Conservation (phyloP, 371 early-diverging fungal species). For the Syncephalis plumigaleata region DNA sequence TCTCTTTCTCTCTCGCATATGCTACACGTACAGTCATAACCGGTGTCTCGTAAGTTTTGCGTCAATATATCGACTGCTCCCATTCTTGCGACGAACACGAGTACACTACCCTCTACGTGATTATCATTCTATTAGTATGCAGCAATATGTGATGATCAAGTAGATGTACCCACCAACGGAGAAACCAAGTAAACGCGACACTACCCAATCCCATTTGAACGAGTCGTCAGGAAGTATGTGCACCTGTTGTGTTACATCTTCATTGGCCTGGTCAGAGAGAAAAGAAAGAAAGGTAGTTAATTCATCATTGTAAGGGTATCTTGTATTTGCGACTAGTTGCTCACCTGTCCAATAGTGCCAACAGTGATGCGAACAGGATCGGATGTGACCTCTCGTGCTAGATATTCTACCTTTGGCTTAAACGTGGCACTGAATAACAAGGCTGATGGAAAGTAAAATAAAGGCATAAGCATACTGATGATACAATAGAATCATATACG, state of each 20-base stretch:
- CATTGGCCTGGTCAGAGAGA: slow-evolving; percentile 28
- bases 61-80: slow-evolving; percentile 38
- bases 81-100: slow-evolving; percentile 47
- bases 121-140: too few species aligned
- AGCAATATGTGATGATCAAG: too few species aligned
- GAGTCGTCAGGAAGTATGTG: slow-evolving; percentile 38
- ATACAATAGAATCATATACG: background rate
- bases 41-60: slow-evolving; percentile 23
- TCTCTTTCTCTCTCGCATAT: background rate
- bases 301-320: too few species aligned
- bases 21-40: slow-evolving; percentile 29
- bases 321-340: background rate
- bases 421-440: slow-evolving; percentile 99
- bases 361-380: slow-evolving; percentile 82
- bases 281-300: too few species aligned
- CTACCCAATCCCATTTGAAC: slow-evolving; percentile 47
- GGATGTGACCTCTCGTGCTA: slow-evolving; percentile 82
- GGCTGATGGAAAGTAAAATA: slow-evolving; percentile 24
- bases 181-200: slow-evolving; percentile 24
- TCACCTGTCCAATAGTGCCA: slow-evolving; percentile 34
- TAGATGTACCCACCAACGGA: slow-evolving; percentile 35
- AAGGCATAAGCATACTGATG: background rate
- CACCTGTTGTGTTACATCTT: slow-evolving; percentile 58
- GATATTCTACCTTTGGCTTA: slow-evolving; percentile 83
- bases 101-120: slow-evolving; percentile 39